Evolutionary conservation across 2,329 filamentous ascomycete genomes (phyloP).

Genomic region (Cladorrhinum sp.): DNA sequence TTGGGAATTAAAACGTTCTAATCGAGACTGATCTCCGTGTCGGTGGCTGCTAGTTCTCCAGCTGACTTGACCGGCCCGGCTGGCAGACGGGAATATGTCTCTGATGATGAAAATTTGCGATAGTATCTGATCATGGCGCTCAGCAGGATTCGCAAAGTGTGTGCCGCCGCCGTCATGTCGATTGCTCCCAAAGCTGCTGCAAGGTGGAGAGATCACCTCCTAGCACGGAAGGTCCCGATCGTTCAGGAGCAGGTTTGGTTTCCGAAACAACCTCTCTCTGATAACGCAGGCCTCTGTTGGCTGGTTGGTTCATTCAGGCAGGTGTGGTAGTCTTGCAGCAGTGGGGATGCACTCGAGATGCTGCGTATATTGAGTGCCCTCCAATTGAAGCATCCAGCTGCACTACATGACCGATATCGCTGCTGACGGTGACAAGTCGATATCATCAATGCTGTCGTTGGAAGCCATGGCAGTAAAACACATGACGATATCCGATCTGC

Average conservation of each 20-base stretch:
- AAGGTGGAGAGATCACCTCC: neutral
- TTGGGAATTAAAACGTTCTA: neutral
- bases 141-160: neutral
- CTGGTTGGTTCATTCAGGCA: neutral
- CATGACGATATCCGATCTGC: slow-evolving; percentile 6
- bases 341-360: neutral
- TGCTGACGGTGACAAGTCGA: neutral
- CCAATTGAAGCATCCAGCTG: slow-evolving; percentile 3
- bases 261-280: no score
- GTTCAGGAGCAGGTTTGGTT: no score
- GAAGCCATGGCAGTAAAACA: neutral
- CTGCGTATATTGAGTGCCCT: neutral
- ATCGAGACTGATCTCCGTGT: slow-evolving; percentile 7
- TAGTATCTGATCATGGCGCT: neutral
- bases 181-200: neutral
- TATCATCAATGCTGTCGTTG: neutral
- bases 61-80: neutral
- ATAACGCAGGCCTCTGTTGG: neutral
- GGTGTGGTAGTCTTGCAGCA: neutral
- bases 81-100: neutral
- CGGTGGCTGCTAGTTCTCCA: slow-evolving; percentile 2
- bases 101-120: neutral
- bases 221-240: neutral
- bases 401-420: neutral
- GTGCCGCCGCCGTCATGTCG: no score